Evolutionary conservation across 2,329 filamentous ascomycete species (phyloP), one percentile per base, ranked within the genome.

Genomic region (Myotisia sp.): DNA sequence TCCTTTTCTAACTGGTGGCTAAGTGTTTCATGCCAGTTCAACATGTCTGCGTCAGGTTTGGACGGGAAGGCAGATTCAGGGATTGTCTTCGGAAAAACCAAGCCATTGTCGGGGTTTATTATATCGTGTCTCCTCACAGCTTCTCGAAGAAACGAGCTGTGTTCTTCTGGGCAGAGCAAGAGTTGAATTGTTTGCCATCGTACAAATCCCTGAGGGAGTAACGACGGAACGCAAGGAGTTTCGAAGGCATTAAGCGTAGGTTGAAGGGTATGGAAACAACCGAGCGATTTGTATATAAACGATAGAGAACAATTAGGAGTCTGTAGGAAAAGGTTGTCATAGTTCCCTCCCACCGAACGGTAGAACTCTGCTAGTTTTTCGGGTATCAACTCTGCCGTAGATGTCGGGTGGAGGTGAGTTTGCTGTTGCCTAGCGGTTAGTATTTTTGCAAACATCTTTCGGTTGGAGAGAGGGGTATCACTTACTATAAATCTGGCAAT

Each of bases 111-210:
- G 0, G 79, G 79, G 47, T 92, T 74, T 39, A 70, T 71, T 38
- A 95, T 68, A 22, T 74, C 67, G 70, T 85, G 94, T 42, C 79
- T 67, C 40, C 70, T 69, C 3, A 92, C 79, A 0, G 85, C 83
- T 48, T 73, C 76, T 48, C 90, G 83, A 16, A 98, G 57, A 47
- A 85, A 87, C 0, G 74, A 74, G 1, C 85, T 79, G 59, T 95
- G 86, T 47, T 92, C 82, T 45, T 90, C 79, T 0, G 90, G 90
- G 2, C 77, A 81, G 2, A 95, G 70, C 22, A 95, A 64, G 14
- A 93, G 70, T 59, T 95, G 84, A 36, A 95, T 80, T 0, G 82
- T 84, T 62, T 93, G 79, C 87, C 87, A 98, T 53, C 83, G 76
- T 27, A 87, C 81, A 55, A 92, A 98, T 26, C 90, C 90, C 49